Percentiles rank a stretch among this genome's conserved stretches.
Evolutionary conservation across 75 land plant species (phyloP).

Genomic region (Isoetes taiwanensis): DNA sequence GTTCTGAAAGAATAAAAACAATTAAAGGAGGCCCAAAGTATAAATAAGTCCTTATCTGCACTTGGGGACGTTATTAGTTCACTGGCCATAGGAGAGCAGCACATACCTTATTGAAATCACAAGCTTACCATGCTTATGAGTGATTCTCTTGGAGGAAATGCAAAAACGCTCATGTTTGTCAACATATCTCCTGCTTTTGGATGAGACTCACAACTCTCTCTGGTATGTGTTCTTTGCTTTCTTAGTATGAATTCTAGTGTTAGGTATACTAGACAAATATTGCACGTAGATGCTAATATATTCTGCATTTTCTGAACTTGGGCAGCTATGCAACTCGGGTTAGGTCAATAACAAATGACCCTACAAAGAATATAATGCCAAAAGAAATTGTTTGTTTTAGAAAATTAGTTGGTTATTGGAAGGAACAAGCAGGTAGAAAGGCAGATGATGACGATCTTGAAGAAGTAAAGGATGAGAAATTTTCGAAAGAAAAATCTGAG

Average conservation of each 20-base stretch:
- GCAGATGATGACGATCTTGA: conserved; percentile 72
- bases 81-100: conserved; percentile 61
- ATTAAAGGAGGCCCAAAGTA: conserved; percentile 97
- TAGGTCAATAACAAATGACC: conserved; percentile 80
- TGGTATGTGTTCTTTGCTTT: no score
- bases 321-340: conserved; percentile 96
- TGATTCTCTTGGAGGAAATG: conserved; percentile 98
- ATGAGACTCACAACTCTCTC: conserved; percentile 87
- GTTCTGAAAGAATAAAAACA: conserved; percentile 96
- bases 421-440: conserved; percentile 81
- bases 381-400: conserved; percentile 76
- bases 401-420: conserved; percentile 67
- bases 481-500: no score
- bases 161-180: conserved; percentile 98
- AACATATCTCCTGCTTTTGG: conserved; percentile 95
- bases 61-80: conserved; percentile 98
- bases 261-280: no score
- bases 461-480: conserved; percentile 72
- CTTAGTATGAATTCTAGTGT: no score
- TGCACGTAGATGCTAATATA: no score
- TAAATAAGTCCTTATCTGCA: conserved; percentile 92
- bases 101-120: conserved; percentile 92
- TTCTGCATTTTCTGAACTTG: no score
- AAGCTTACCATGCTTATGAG: conserved; percentile 98
- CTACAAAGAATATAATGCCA: conserved; percentile 70